phyloP scores from a whole-genome alignment of 495 filamentous ascomycete species.

The Tuber microsphaerosporum region DNA sequence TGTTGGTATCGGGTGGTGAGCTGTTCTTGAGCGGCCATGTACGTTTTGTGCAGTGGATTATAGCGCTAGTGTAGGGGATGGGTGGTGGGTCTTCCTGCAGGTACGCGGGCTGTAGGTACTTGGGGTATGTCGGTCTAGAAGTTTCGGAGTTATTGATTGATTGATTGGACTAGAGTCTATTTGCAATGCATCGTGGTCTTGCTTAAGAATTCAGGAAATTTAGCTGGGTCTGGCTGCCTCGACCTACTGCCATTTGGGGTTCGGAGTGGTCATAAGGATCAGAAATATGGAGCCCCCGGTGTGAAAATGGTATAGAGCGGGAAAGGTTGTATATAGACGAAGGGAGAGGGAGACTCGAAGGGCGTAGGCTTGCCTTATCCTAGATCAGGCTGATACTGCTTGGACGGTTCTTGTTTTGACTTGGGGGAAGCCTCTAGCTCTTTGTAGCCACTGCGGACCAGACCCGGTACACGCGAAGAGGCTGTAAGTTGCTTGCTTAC shows the following conservation, averaged over 20 bases:
- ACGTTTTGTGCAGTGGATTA: not conserved
- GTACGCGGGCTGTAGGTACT: not conserved
- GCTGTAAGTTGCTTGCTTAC: too few species aligned
- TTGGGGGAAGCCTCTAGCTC: not conserved
- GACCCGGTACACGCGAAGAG: too few species aligned
- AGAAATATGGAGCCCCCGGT: not conserved
- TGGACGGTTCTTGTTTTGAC: not conserved
- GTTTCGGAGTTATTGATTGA: too few species aligned
- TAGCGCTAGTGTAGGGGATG: not conserved
- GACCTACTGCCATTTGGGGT: not conserved
- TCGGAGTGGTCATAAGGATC: not conserved
- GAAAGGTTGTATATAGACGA: not conserved
- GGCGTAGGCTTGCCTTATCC: not conserved
- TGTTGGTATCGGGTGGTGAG: too few species aligned
- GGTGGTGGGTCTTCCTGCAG: not conserved
- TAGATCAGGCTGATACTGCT: not conserved
- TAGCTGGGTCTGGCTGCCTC: not conserved
- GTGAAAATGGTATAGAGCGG: not conserved
- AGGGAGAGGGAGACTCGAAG: not conserved
- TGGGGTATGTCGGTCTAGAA: not conserved
- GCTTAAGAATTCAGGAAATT: not conserved
- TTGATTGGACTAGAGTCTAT: not conserved
- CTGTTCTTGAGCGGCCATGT: not conserved
- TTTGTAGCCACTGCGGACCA: not conserved
- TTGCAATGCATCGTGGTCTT: not conserved